A percentile compares a stretch with the other conserved stretches of the same genome.
Conservation (phyloP, 1,284 basidiomycete species). For the Ustilago crameri region DNA sequence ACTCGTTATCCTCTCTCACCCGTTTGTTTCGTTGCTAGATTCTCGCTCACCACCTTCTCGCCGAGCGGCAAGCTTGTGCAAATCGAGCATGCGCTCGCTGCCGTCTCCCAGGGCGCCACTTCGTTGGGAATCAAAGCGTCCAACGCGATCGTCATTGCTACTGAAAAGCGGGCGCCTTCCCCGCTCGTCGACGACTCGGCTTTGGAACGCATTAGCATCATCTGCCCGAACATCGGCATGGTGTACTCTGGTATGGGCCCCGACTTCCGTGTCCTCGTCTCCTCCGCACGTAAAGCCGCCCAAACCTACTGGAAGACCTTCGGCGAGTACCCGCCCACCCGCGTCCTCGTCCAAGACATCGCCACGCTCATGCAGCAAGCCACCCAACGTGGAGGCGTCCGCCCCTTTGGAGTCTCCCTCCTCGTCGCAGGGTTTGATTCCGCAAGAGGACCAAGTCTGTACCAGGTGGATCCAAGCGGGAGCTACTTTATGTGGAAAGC, state of each 20-base stretch:
- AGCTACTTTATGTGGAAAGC: slow-evolving; percentile 98
- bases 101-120: slow-evolving; percentile 85
- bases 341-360: slow-evolving; percentile 94
- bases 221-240: slow-evolving; percentile 98
- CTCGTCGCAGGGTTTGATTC: slow-evolving; percentile 96
- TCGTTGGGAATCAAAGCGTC: slow-evolving; percentile 98
- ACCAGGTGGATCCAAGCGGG: slow-evolving; percentile 98
- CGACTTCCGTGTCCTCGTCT: slow-evolving; percentile 92
- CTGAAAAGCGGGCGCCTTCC: slow-evolving; percentile 98
- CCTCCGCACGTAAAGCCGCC: slow-evolving; percentile 94
- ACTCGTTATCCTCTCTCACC: too few relatives aligned
- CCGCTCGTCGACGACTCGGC: slow-evolving; percentile 96
- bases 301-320: slow-evolving; percentile 99
- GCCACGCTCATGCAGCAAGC: slow-evolving; percentile 99
- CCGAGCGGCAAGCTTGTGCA: slow-evolving; percentile 88
- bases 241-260: slow-evolving; percentile 98
- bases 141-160: slow-evolving; percentile 98
- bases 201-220: slow-evolving; percentile 91
- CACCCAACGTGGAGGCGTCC: slow-evolving; percentile 97
- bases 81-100: slow-evolving; percentile 98
- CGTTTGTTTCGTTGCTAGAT: too few relatives aligned
- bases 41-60: slow-evolving; percentile 98
- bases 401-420: slow-evolving; percentile 96
- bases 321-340: slow-evolving; percentile 97
- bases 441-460: slow-evolving; percentile 89